phyloP scores from a whole-genome alignment of 208 protist genomes.

The Wallacemonas sp. region DNA sequence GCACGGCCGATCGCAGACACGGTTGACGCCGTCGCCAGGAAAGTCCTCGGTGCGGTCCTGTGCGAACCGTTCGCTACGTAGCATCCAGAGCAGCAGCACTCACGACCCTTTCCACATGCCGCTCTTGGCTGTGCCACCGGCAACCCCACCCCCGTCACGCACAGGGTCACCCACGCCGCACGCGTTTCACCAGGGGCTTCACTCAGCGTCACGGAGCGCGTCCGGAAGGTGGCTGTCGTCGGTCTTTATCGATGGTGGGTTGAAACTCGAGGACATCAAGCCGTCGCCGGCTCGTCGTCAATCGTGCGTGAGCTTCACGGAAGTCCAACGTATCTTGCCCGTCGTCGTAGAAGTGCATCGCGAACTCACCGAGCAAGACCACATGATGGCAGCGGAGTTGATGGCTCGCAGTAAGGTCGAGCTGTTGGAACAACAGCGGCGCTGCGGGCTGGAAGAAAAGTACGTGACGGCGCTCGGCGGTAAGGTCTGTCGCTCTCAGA shows the following conservation, averaged over 20 bases:
- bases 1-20: too few relatives aligned
- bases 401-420: conserved; percentile 38
- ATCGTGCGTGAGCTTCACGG: conserved; percentile 11
- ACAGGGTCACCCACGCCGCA: too few relatives aligned
- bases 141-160: too few relatives aligned
- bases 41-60: too few relatives aligned
- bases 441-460: conserved; percentile 13
- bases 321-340: conserved; percentile 25
- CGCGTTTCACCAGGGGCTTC: neutral
- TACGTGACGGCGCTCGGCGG: conserved; percentile 1
- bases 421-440: conserved; percentile 32
- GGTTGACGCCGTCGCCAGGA: too few relatives aligned
- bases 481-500: neutral
- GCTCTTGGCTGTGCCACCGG: too few relatives aligned
- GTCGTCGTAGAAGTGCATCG: conserved; percentile 30
- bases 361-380: conserved; percentile 27
- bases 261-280: neutral
- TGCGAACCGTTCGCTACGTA: too few relatives aligned
- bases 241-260: conserved; percentile 3
- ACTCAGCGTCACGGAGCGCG: neutral
- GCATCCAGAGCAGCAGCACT: too few relatives aligned
- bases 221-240: conserved; percentile 4
- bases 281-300: conserved; percentile 5
- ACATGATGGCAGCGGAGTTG: conserved; percentile 43
- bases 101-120: too few relatives aligned